Base-by-base conservation (phyloP, 257 asterid genomes). In the Fraxinus pennsylvanica region DNA sequence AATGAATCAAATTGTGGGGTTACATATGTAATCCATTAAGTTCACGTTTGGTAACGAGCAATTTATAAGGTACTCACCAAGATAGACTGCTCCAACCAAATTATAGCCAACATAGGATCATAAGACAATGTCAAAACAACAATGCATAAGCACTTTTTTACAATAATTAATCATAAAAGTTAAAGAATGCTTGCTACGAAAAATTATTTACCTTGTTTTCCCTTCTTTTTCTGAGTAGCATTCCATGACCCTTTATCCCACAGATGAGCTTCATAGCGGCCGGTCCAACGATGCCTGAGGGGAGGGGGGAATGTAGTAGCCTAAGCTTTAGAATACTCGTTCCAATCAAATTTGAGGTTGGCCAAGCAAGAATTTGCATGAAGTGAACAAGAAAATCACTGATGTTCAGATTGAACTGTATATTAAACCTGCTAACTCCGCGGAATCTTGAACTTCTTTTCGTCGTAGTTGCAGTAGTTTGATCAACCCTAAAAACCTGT, bases 171-270 rank as follows among this genome's bases (percentile, higher is more conserved):
- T 66, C 71, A 73, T 32, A 30, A 30, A 30, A 30, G 25, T 32
- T 52, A 79, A 21, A 2, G 2, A 63, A 70, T 1, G 8, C 0
- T 70, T 47, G n/a, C 9, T 25, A 71, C 43, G 27, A n/a, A 68
- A 12, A 15, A 2, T 38, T 7, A 21, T 12, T 21, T 52, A 90
- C 96, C 96, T 88, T 92, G 96, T 84, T 92, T 92, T 68, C 95
- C 96, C 78, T 92, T 92, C 92, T 92, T 92, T 71, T 87, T 92
- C 82, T 89, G 97, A 25, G 96, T 91, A 0, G 76, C 91, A 88
- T 92, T 92, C 97, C 97, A 92, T 32, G 97, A 82, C 76, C 89
- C 91, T 82, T 92, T 92, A 86, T 92, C 97, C 96, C 97, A 92
- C 74, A 91, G 76, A 87, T 92, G 97, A 76, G 97, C 97, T 83